Evolutionary conservation across 345 rosid genomes (phyloP).

Genomic region (Euphorbia lathyris): DNA sequence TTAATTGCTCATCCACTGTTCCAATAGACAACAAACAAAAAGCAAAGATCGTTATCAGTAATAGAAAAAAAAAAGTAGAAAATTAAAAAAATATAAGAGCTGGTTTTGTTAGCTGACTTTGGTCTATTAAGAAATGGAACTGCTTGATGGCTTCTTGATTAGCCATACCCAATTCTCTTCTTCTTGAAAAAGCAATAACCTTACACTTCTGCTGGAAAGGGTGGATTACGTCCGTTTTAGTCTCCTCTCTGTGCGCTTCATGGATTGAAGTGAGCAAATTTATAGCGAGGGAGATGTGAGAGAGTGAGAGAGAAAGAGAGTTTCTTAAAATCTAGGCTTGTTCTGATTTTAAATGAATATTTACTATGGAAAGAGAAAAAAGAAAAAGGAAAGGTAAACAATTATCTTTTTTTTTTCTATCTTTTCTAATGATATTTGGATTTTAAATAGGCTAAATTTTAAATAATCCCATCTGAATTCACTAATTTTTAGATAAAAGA

Average conservation of each 20-base stretch:
- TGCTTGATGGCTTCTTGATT: slow-evolving; percentile 70
- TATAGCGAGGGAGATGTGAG: neutral
- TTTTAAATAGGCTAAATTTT: no score
- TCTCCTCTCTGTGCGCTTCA: neutral
- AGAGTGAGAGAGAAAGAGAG: neutral
- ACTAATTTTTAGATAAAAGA: no score
- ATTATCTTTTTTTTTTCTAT: no score
- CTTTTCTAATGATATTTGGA: no score
- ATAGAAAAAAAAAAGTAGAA: slow-evolving; percentile 16
- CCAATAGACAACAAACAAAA: slow-evolving; percentile 13
- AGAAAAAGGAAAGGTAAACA: no score
- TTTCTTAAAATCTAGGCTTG: neutral
- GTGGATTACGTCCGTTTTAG: neutral
- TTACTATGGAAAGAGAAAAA: no score
- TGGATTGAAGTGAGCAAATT: slow-evolving; percentile 1
- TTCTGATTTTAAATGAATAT: neutral
- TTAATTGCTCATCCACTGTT: slow-evolving; percentile 67
- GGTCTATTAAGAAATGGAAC: slow-evolving; percentile 63
- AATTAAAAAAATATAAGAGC: neutral
- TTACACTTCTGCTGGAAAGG: neutral
- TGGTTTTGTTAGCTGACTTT: slow-evolving; percentile 48
- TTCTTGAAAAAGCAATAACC: slow-evolving; percentile 1
- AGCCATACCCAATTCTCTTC: slow-evolving; percentile 43
- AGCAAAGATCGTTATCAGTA: slow-evolving; percentile 11
- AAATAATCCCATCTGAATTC: no score